phyloP scores from a whole-genome alignment of 768 basidiomycete species.

The Tricholoma terreum region DNA sequence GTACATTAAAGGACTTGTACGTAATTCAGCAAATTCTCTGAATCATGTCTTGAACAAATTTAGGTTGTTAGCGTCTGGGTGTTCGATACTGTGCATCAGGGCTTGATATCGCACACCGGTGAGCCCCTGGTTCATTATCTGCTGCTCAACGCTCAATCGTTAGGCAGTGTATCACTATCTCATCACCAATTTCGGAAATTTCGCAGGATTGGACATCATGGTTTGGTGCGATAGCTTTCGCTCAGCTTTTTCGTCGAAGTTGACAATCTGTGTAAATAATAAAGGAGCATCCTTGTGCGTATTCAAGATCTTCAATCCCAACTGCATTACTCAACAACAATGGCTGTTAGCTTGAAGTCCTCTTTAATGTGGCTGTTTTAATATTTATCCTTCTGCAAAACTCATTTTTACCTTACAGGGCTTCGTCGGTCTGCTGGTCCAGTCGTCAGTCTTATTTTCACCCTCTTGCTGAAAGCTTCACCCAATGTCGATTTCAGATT shows the following conservation, averaged over 20 bases:
- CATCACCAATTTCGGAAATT: conserved; percentile 49
- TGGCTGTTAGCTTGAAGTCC: conserved; percentile 46
- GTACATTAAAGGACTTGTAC: conserved; percentile 50
- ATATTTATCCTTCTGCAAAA: background rate
- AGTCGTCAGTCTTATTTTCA: conserved; percentile 34
- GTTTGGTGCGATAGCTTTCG: conserved; percentile 40
- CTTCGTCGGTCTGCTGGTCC: conserved; percentile 53
- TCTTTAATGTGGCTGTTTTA: conserved; percentile 45
- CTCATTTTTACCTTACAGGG: conserved; percentile 30
- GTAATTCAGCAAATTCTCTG: conserved; percentile 5
- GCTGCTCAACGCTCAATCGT: background rate
- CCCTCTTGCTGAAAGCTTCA: background rate
- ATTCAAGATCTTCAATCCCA: conserved; percentile 11
- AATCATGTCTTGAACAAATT: background rate
- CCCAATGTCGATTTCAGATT: conserved; percentile 27
- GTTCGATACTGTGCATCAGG: conserved; percentile 53
- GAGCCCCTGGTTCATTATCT: conserved; percentile 7
- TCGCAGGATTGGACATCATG: conserved; percentile 34
- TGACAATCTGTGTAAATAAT: background rate
- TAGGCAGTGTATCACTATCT: conserved; percentile 51
- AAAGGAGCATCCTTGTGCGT: conserved; percentile 49
- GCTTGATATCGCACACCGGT: conserved; percentile 53
- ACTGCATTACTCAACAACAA: background rate
- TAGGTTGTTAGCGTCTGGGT: conserved; percentile 48
- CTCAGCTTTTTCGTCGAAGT: background rate